Conservation (phyloP, 2,329 filamentous ascomycete genomes). For the Epichloe brachyelytri region DNA sequence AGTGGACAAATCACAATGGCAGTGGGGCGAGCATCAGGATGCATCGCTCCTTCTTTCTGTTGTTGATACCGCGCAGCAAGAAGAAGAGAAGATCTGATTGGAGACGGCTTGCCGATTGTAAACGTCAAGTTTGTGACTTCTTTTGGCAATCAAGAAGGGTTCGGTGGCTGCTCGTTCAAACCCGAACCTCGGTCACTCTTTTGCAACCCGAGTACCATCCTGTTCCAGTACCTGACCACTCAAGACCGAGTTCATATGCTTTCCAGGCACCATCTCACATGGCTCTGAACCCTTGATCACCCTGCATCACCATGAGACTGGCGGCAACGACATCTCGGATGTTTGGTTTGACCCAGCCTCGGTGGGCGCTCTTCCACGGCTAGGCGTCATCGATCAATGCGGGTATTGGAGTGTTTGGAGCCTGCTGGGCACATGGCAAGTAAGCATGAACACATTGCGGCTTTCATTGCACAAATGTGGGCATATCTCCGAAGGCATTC, state of each 20-base stretch:
- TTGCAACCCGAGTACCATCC: slow-evolving; percentile 36
- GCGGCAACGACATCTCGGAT: slow-evolving; percentile 45
- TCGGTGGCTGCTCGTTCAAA: slow-evolving; percentile 43
- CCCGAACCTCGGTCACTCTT: slow-evolving; percentile 36
- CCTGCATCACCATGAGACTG: slow-evolving; percentile 39
- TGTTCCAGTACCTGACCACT: slow-evolving; percentile 18
- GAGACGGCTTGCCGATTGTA: slow-evolving; percentile 35
- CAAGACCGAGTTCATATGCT: slow-evolving; percentile 1
- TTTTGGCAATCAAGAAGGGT: slow-evolving; percentile 22
- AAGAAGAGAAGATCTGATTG: slow-evolving; percentile 38
- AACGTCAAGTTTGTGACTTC: slow-evolving; percentile 37
- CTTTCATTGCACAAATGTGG: slow-evolving; percentile 27
- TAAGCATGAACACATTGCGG: slow-evolving; percentile 20
- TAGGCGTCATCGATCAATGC: slow-evolving; percentile 51
- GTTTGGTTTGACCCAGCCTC: slow-evolving; percentile 47
- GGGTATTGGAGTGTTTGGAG: slow-evolving; percentile 61
- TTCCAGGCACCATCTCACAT: slow-evolving; percentile 34
- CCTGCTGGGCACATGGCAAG: slow-evolving; percentile 26
- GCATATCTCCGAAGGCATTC: slow-evolving; percentile 28
- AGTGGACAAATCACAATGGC: slow-evolving; percentile 36
- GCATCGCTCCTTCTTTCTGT: slow-evolving; percentile 34
- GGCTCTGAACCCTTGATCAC: slow-evolving; percentile 39
- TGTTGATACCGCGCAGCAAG: slow-evolving; percentile 28
- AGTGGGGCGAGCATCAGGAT: slow-evolving; percentile 37
- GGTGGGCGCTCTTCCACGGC: slow-evolving; percentile 38